A percentile compares a stretch with the other conserved stretches of the same genome.
Conservation (phyloP, 108 stramenopile genomes). For the Cylindrotheca closterium region DNA sequence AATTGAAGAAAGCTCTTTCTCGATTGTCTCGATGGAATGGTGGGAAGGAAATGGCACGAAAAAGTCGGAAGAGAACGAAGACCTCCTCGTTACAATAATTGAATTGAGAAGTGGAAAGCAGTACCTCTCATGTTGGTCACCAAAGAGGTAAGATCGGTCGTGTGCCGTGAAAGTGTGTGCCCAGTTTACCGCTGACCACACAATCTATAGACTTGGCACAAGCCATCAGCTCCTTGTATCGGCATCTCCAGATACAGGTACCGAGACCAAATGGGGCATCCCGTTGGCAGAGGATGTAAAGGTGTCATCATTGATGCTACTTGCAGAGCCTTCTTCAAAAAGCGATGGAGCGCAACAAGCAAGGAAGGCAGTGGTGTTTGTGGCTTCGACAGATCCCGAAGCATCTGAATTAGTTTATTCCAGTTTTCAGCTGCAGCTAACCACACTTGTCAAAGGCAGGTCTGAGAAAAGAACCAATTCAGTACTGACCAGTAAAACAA, state of each 20-base stretch:
- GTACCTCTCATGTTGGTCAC: slow-evolving; percentile 44
- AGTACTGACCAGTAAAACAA: slow-evolving; percentile 10
- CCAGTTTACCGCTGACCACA: too few relatives aligned
- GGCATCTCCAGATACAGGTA: too few relatives aligned
- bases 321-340: slow-evolving; percentile 18
- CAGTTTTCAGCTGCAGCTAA: slow-evolving; percentile 19
- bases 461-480: slow-evolving; percentile 9
- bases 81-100: slow-evolving; percentile 37
- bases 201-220: slow-evolving; percentile 30
- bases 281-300: slow-evolving; percentile 23
- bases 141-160: slow-evolving; percentile 32
- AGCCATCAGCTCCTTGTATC: slow-evolving; percentile 30
- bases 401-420: slow-evolving; percentile 13
- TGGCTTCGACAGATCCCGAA: slow-evolving; percentile 9
- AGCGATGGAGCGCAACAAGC: background rate
- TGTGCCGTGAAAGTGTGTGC: too few relatives aligned
- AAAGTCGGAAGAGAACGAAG: slow-evolving; percentile 13
- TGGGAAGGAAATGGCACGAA: slow-evolving; percentile 30
- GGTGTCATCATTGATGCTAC: slow-evolving; percentile 10
- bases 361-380: slow-evolving; percentile 23
- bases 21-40: slow-evolving; percentile 39
- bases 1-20: slow-evolving; percentile 31
- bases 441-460: background rate
- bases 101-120: slow-evolving; percentile 25
- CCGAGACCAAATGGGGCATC: too few relatives aligned